Conservation (phyloP, 345 rosid species). For the Viola odorata region DNA sequence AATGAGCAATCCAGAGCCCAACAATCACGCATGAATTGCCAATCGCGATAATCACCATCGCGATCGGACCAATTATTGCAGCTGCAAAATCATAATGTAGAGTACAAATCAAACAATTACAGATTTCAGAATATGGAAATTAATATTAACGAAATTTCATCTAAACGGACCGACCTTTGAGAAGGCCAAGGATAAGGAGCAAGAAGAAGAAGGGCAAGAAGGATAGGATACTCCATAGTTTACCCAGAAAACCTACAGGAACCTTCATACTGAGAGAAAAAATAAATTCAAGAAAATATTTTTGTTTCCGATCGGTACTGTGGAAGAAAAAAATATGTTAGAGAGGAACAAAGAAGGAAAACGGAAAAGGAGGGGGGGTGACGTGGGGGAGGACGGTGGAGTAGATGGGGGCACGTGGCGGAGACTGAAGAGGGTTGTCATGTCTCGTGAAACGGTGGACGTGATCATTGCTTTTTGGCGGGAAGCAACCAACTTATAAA, state of each 20-base stretch:
- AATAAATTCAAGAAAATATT: too few relatives aligned
- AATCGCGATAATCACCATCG: constrained; percentile 34
- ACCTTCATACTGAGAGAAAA: too few relatives aligned
- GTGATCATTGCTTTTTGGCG: too few relatives aligned
- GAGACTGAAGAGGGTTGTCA: too few relatives aligned
- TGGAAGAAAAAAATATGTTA: background rate
- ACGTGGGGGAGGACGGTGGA: too few relatives aligned
- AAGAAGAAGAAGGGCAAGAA: constrained; percentile 69
- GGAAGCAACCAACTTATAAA: too few relatives aligned
- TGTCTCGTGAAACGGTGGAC: too few relatives aligned
- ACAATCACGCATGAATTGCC: constrained; percentile 57
- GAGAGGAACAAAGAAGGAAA: too few relatives aligned
- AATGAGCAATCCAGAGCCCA: constrained; percentile 85
- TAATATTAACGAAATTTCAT: too few relatives aligned
- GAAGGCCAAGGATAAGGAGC: constrained; percentile 53
- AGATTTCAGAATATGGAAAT: background rate
- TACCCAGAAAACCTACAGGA: constrained; percentile 54
- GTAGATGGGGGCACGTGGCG: too few relatives aligned
- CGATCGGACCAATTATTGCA: constrained; percentile 48
- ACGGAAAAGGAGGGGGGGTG: too few relatives aligned
- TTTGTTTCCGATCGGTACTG: too few relatives aligned
- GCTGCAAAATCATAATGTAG: constrained; percentile 26
- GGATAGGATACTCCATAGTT: constrained; percentile 60
- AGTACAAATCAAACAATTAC: background rate
- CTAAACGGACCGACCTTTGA: constrained; percentile 34